Evolutionary conservation across 306 rosid species (phyloP), one percentile per base, ranked within the genome.

Genomic region (Fragaria iinumae): DNA sequence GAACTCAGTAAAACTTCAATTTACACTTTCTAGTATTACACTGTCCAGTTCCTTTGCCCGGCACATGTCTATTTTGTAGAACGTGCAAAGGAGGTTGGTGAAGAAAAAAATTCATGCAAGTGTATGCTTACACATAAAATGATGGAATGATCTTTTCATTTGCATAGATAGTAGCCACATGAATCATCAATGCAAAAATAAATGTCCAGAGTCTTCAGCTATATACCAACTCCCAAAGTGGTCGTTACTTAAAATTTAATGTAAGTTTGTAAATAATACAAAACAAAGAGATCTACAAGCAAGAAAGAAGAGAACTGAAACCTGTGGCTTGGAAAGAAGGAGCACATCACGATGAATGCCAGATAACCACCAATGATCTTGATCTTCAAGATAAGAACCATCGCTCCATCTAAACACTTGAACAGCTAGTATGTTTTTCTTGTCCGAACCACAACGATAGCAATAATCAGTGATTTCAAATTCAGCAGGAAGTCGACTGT

Each of bases 321-420:
- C 98, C 95, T 91, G 79, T 9, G 98, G 98, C 86, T 95, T 92
- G 72, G 97, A 77, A 60, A 95, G 87, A 81, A 95, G 98, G 76
- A 92, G 91, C 74, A 95, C 98, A 65, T 95, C 96, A 45, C 97
- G 97, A 80, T 92, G 98, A 79, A 95, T 89, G 39, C 97, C 98
- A 25, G 98, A 92, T 78, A 95, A 72, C 90, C 97, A 84, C 97
- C 98, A 95, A 32, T 95, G 98, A 72, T 95, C 98, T 87, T 95
- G 97, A 83, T 95, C 98, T 87, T 95, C 98, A 65, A 95, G 96
- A 84, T 95, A 95, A 81, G 92, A 81, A 21, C 98, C 98, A 72
- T 95, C 98, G 67, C 98, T 92, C 97, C 97, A 95, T 90, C 93
- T 86, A 66, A 87, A 80, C 59, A 95, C 98, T 89, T 95, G 98